Evolutionary conservation across 2,329 filamentous ascomycete species (phyloP), one percentile per base, ranked within the genome.

Genomic region (Tympanopsis confertula): DNA sequence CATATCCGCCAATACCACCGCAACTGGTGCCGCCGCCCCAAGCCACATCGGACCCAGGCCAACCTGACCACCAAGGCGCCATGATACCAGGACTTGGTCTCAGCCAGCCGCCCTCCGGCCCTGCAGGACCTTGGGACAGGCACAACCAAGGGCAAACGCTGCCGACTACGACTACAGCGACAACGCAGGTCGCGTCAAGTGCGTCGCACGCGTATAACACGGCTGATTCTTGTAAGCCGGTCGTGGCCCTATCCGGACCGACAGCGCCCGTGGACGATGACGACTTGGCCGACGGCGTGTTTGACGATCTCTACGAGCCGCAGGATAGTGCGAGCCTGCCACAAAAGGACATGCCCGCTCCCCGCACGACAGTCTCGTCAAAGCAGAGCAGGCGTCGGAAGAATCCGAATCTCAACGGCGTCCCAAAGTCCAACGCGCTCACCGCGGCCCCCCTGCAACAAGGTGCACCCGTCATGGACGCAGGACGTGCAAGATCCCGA

Each of bases 271-370:
- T 57, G 19, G 84, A 91, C 50, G 85, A 93, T 49, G 84, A 82
- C 13, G 86, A 93, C 54, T 55, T 91, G 20, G 83, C 76, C 44
- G 85, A 89, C 47, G 72, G 68, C 14, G 77, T 81, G 47, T 66
- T 70, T 36, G 70, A 76, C 36, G 69, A 76, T 46, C 48, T 69
- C 2, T 75, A 76, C 42, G 68, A 73, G 36, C 63, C 68, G 15
- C 30, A 35, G 7, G 30, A 35, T 15, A 7, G 7, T 15, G 15
- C 13, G 30, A 10, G 7, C 7, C 13, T 14, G 30, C 30, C 17
- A 18, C 30, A 10, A 18, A n/a, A 18, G 15, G 15, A 10, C 7
- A 7, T 10, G 15, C 10, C 13, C 10, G 30, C 13, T 7, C 10
- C 13, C 10, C 10, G 7, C 47, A 46, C 35, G 49, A 47, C 13